Evolutionary conservation across 352 stramenopile genomes (phyloP), one percentile per base, ranked within the genome.

Genomic region (Globisporangium okanoganense): DNA sequence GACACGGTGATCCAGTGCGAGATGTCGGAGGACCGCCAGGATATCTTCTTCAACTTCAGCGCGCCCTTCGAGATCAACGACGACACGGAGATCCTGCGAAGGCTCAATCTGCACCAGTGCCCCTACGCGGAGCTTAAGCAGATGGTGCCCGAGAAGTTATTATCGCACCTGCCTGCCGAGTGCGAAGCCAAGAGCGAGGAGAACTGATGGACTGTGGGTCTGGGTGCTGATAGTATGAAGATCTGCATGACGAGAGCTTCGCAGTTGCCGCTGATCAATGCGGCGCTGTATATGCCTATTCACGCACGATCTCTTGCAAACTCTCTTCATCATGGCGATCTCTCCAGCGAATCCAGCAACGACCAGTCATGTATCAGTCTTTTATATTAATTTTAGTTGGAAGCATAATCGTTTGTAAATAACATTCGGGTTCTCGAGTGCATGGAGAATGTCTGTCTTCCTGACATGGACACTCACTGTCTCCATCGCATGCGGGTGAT

Each of bases 21-120:
- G 63, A 98, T 99, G 94, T 95, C 85, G 12, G 87, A 96, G 67
- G 92, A 98, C 65, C 85, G 90, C 0, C 92, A 96, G 35, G 89
- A 98, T 67, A 97, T 98, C 36, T 98, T 97, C 66, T 98, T 98
- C 79, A 97, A 98, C 69, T 99, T 99, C 70, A 96, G 78, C 66
- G 85, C 87, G 45, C 90, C 94, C 38, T 99, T 98, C 75, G 95
- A 99, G 75, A 98, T 99, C 73, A 97, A 98, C 68, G 95, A 98
- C 77, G 96, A 98, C 73, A 98, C 96, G 62, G 95, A 98, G 44
- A 97, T 99, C 58, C 73, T 99, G 64, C 97, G 97, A 67, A 86
- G 89, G 61, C 78, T 99, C 43, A 87, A 90, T 48, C 76, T 98
- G 72, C 89, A 97, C 75, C 88, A 92, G 61, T 76, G 77, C 45